Conservation (phyloP, 2,329 filamentous ascomycete genomes). For the Monosporascus sp. region DNA sequence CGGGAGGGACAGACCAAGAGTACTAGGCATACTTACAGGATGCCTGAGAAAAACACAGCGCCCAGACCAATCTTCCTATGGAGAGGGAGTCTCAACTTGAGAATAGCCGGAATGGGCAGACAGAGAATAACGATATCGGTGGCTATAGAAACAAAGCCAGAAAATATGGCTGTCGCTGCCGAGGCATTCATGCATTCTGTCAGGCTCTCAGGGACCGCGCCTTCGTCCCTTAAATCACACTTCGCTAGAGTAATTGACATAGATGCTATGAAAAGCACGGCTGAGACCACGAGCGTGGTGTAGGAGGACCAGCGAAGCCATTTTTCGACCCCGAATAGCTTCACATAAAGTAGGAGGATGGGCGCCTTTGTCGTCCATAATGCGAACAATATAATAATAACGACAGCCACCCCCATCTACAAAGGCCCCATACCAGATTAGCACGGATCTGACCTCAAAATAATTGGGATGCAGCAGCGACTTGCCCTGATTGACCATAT, state of each 20-base stretch:
- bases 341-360: background rate
- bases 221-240: background rate
- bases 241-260: background rate
- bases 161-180: background rate
- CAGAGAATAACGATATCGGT: background rate
- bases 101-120: background rate
- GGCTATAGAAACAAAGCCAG: background rate
- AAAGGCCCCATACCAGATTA: no score
- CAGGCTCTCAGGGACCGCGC: background rate
- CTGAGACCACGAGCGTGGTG: background rate
- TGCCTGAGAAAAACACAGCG: background rate
- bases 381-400: background rate
- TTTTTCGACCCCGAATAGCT: background rate
- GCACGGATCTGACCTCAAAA: no score
- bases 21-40: background rate
- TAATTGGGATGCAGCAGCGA: no score
- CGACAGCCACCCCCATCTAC: background rate
- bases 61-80: background rate
- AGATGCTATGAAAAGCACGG: background rate
- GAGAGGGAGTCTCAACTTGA: background rate
- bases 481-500: no score
- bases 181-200: background rate
- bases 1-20: background rate
- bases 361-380: background rate
- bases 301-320: background rate